Evolutionary conservation across 2,329 filamentous ascomycete genomes (phyloP).

Genomic region (Trichoderma arundinaceum): DNA sequence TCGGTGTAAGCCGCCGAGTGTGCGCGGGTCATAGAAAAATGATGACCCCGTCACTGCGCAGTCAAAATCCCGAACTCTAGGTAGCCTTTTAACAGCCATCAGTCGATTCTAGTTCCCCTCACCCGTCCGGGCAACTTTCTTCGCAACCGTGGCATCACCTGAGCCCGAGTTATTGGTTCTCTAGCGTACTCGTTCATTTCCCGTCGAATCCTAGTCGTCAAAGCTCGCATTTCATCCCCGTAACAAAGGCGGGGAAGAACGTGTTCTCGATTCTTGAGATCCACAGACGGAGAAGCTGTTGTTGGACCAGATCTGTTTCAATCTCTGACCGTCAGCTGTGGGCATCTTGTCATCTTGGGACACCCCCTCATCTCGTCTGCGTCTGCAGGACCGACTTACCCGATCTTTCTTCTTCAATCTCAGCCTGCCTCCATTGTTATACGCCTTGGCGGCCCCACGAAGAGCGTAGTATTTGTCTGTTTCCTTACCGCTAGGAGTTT

Average conservation of each 20-base stretch:
- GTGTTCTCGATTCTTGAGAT: constrained; percentile 31
- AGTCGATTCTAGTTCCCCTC: constrained; percentile 29
- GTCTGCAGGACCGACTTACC: constrained; percentile 26
- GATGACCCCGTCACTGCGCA: constrained; percentile 4
- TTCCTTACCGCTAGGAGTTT: constrained; percentile 7
- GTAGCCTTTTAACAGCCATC: constrained; percentile 13
- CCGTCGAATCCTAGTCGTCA: neutral
- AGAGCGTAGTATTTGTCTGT: neutral
- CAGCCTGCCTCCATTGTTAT: constrained; percentile 16
- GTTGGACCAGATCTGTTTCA: constrained; percentile 26
- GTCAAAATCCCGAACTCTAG: neutral
- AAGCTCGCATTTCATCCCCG: constrained; percentile 22
- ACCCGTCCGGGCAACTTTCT: constrained; percentile 9
- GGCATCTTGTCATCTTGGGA: constrained; percentile 6
- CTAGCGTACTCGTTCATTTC: constrained; percentile 8
- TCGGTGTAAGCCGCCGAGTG: constrained; percentile 31
- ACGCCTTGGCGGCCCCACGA: constrained; percentile 21
- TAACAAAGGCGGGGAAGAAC: constrained; percentile 31
- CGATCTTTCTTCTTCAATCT: constrained; percentile 6
- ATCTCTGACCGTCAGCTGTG: constrained; percentile 15
- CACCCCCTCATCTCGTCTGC: constrained; percentile 28
- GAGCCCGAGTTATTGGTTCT: constrained; percentile 10
- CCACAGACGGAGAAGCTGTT: constrained; percentile 24
- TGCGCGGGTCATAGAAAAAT: neutral
- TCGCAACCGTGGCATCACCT: constrained; percentile 20